Evolutionary conservation across 1,284 basidiomycete genomes (phyloP), one percentile per base, ranked within the genome.

Genomic region (Sporisorium graminicola): DNA sequence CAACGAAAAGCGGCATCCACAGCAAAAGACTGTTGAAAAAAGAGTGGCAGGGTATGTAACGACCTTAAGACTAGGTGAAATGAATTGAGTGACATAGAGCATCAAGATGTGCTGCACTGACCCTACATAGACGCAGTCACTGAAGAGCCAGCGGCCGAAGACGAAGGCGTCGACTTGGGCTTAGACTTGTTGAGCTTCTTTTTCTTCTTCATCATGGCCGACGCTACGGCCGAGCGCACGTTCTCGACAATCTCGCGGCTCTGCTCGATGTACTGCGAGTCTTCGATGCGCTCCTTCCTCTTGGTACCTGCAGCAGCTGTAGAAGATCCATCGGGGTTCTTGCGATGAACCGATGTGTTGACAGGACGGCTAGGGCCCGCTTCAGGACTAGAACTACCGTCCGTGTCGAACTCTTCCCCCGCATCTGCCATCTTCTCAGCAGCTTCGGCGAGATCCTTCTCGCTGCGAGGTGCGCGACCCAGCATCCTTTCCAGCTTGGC

Each of bases 201-300:
- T 26, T 69, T 77, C 63, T 77, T 77, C 69, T 77, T 77, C 70
- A 73, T 73, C 74, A 77, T 77, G 37, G 74, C 74, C n/a, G 65
- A 47, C 5, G 92, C 89, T 5, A 99, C 96, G 0, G 96, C 96
- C 73, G 89, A 94, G 87, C 94, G 93, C 26, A 98, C 96, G 77
- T 90, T 92, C 74, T 97, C 95, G 12, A 95, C 94, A 50, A 98
- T 91, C 83, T 98, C 95, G 82, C 90, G 89, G 82, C 92, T 95
- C 87, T 98, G 92, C 82, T 98, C 95, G 40, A 99, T 86, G 82
- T 93, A 98, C 86, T 96, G 91, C 13, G 90, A 91, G 84, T 99
- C 96, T 55, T 98, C 94, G 61, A 98, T 91, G 44, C 94, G 90
- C 27, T 82, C 82, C 66, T 83, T 83, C 78, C 93, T 91, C 86